Percentiles rank a stretch among this genome's conserved stretches.
These are phyloP conservation scores for Eucalyptus albens DNA, from an alignment of 345 rosid species.

Conservation along the genomic window DNA sequence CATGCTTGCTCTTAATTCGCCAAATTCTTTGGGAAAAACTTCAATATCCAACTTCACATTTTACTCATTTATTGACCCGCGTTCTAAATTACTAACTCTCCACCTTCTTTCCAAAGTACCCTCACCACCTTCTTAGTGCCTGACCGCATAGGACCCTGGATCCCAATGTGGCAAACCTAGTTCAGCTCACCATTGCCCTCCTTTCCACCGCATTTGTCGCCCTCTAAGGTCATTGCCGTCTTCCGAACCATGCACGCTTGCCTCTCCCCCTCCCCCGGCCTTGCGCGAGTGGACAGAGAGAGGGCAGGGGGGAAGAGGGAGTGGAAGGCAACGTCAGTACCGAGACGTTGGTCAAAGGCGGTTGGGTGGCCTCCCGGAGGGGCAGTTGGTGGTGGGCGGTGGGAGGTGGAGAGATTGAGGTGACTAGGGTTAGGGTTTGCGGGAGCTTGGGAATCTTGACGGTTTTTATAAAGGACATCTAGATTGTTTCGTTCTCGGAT, in stretches of 20 bases:
- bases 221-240: background rate
- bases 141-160: background rate
- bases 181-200: background rate
- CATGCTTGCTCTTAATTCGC: background rate
- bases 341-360: background rate
- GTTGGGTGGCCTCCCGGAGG: background rate
- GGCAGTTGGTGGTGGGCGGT: background rate
- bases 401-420: background rate
- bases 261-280: background rate
- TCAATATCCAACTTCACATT: background rate
- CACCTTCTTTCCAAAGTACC: background rate
- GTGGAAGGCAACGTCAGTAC: background rate
- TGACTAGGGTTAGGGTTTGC: background rate
- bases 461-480: background rate
- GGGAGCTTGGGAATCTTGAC: background rate
- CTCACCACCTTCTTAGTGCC: background rate
- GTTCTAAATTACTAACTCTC: background rate
- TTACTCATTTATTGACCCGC: background rate
- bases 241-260: background rate
- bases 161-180: background rate
- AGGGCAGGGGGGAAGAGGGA: background rate
- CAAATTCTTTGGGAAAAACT: background rate
- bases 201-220: background rate
- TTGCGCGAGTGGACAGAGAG: background rate
- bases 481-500: background rate